Evolutionary conservation across 2,329 filamentous ascomycete species (phyloP).

Genomic region (Pseudopithomyces chartarum): DNA sequence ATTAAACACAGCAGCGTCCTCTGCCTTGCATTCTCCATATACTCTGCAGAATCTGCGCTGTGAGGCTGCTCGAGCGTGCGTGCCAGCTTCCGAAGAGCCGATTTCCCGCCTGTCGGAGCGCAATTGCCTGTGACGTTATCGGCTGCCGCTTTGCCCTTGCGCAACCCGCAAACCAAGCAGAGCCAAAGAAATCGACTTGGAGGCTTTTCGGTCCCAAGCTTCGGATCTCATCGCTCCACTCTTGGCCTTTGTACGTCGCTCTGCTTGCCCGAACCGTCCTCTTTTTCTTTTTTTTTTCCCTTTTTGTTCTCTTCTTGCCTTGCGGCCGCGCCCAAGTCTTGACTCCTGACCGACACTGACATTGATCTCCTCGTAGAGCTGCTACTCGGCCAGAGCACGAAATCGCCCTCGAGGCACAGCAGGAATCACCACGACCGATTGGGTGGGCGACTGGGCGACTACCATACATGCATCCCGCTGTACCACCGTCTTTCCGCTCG

Average conservation of each 20-base stretch:
- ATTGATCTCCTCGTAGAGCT: not conserved
- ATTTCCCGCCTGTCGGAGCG: constrained; percentile 15
- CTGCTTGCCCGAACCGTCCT: too few species aligned
- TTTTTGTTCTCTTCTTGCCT: too few species aligned
- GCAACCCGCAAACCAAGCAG: constrained; percentile 1
- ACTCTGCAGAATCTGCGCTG: constrained; percentile 7
- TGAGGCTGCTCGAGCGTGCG: constrained; percentile 2
- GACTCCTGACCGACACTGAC: not conserved
- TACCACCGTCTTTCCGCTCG: constrained; percentile 21
- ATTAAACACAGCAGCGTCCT: constrained; percentile 14
- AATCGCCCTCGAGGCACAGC: not conserved
- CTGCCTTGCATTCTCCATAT: not conserved
- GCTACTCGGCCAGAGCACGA: not conserved
- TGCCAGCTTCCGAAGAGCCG: constrained; percentile 7
- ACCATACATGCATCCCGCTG: constrained; percentile 52
- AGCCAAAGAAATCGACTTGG: not conserved
- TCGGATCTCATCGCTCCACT: not conserved
- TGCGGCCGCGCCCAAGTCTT: too few species aligned
- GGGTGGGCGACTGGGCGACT: constrained; percentile 57
- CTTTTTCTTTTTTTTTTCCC: too few species aligned
- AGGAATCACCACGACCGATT: constrained; percentile 23
- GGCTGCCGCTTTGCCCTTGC: not conserved
- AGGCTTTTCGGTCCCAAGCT: constrained; percentile 13
- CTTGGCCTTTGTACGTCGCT: constrained; percentile 14
- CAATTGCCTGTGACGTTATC: constrained; percentile 18